Conservation (phyloP, 805 yeast genomes). For the Candida takata region DNA sequence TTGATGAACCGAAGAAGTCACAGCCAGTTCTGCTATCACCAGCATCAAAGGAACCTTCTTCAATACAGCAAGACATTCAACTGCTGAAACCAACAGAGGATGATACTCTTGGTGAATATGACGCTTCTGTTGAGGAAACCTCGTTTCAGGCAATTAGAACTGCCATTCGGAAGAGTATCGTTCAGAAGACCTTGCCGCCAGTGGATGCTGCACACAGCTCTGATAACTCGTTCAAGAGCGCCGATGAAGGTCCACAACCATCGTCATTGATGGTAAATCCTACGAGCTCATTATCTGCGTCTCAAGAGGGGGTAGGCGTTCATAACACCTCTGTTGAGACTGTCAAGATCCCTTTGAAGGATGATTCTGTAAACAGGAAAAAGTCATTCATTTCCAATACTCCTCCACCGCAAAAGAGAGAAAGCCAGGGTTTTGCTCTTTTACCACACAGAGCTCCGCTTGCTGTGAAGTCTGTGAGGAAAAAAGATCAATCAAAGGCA, state of each 20-base stretch:
- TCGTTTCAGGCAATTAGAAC: constrained; percentile 43
- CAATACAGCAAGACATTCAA: neutral
- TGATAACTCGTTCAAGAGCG: constrained; percentile 20
- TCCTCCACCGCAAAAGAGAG: constrained; percentile 19
- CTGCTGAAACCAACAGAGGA: constrained; percentile 1
- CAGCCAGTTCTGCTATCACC: constrained; percentile 2
- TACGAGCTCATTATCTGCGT: constrained; percentile 8
- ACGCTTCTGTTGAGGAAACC: constrained; percentile 26
- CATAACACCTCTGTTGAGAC: constrained; percentile 12
- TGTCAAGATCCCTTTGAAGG: constrained; percentile 16
- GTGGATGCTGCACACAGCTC: constrained; percentile 6
- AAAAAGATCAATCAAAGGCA: constrained; percentile 5
- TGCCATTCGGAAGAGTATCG: constrained; percentile 39
- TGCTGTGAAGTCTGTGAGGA: constrained; percentile 23
- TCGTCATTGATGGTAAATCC: constrained; percentile 13
- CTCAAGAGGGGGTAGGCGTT: constrained; percentile 4
- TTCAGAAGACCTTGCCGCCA: constrained; percentile 23
- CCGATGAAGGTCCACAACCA: constrained; percentile 14
- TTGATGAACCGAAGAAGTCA: neutral
- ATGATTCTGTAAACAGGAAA: constrained; percentile 7
- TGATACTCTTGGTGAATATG: constrained; percentile 9
- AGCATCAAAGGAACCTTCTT: neutral
- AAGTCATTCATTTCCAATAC: constrained; percentile 9
- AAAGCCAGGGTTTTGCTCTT: constrained; percentile 26
- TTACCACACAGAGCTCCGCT: constrained; percentile 26